Percentiles rank a stretch among this genome's conserved stretches.
These are phyloP conservation scores for Aspergillus caelatus DNA, from an alignment of 2,329 filamentous ascomycete species.

Conservation along the genomic window DNA sequence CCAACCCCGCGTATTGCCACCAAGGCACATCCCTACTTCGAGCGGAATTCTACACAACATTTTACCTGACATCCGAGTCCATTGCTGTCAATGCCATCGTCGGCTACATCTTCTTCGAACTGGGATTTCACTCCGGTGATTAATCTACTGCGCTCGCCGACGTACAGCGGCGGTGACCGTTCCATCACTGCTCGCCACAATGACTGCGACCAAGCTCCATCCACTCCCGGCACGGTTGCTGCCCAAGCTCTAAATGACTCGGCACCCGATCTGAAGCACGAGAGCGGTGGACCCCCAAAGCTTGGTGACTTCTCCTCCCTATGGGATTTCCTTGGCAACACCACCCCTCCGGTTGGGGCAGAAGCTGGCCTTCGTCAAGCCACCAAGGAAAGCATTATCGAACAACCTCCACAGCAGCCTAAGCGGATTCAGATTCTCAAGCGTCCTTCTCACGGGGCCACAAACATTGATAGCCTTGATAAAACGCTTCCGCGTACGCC, in stretches of 20 bases:
- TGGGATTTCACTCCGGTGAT: conserved; percentile 53
- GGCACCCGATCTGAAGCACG: neutral
- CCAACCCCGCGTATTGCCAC: conserved; percentile 11
- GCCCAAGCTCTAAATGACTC: neutral
- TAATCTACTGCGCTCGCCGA: conserved; percentile 44
- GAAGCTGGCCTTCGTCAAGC: conserved; percentile 3
- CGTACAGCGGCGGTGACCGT: conserved; percentile 17
- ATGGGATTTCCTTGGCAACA: conserved; percentile 42
- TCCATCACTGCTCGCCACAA: conserved; percentile 15
- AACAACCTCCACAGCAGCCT: conserved; percentile 8
- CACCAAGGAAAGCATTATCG: neutral
- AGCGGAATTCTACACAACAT: neutral
- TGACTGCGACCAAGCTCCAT: conserved; percentile 13
- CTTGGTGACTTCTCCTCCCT: conserved; percentile 49
- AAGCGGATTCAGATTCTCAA: conserved; percentile 25
- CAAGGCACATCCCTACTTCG: neutral
- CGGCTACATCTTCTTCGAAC: conserved; percentile 30
- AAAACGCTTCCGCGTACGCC: conserved; percentile 4
- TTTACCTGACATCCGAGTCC: neutral
- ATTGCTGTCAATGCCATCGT: conserved; percentile 33
- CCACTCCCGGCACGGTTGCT: neutral
- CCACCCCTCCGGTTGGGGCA: conserved; percentile 15
- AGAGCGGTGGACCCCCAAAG: conserved; percentile 19
- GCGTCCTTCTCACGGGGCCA: conserved; percentile 11
- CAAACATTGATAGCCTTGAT: neutral